Conservation (phyloP, 305 asterid genomes). For the Solanum hybrid region DNA sequence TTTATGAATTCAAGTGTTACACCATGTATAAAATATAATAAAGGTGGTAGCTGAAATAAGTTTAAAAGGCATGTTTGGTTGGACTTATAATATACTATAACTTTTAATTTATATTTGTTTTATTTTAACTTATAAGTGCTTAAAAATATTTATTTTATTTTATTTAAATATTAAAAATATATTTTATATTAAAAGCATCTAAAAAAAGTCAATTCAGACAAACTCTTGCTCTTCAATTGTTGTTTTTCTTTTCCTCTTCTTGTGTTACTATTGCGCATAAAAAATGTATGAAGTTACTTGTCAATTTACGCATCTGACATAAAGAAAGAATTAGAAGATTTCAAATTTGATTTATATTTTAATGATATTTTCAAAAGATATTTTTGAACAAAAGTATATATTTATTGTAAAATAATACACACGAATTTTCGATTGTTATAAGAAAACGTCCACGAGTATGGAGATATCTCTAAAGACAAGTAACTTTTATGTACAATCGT, state of each 20-base stretch:
- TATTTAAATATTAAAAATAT: neutral
- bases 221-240: neutral
- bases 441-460: neutral
- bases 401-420: neutral
- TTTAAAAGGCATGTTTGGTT: neutral
- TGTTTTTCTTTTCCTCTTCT: neutral
- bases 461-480: neutral
- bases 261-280: neutral
- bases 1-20: neutral
- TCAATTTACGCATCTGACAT: neutral
- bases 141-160: neutral
- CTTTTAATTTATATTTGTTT: neutral
- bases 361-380: neutral
- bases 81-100: too few species aligned
- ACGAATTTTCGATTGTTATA: neutral
- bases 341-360: neutral
- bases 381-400: neutral
- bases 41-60: neutral
- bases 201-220: neutral
- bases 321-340: neutral
- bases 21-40: neutral
- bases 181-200: neutral
- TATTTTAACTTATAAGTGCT: neutral
- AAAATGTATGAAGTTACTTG: neutral
- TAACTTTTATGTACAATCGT: conserved; percentile 1